Evolutionary conservation across 352 stramenopile species (phyloP).

Genomic region (Globisporangium echinulatum): DNA sequence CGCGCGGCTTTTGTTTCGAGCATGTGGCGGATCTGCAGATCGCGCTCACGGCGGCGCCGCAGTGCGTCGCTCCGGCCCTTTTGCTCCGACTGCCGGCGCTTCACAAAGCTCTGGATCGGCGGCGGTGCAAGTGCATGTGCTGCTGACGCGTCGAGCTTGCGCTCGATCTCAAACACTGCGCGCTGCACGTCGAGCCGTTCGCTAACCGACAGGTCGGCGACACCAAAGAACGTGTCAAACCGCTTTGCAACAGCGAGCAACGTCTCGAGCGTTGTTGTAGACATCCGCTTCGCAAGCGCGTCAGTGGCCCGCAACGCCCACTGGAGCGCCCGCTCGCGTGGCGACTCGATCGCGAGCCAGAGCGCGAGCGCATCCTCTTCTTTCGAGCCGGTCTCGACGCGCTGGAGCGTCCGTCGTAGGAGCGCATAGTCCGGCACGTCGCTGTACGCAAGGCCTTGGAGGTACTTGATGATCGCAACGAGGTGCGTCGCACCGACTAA

Average conservation of each 20-base stretch:
- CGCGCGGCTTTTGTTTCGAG: constrained; percentile 37
- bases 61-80: constrained; percentile 67
- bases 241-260: constrained; percentile 62
- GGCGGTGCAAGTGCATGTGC: constrained; percentile 46
- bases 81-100: constrained; percentile 68
- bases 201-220: constrained; percentile 31
- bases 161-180: constrained; percentile 65
- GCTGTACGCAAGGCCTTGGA: constrained; percentile 67
- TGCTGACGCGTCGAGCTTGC: constrained; percentile 27
- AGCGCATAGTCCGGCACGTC: constrained; percentile 67
- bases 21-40: constrained; percentile 59
- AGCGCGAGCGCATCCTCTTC: constrained; percentile 38
- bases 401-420: constrained; percentile 30
- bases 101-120: constrained; percentile 83
- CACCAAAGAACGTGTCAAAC: constrained; percentile 75
- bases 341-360: constrained; percentile 29
- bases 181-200: constrained; percentile 60
- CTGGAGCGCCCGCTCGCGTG: constrained; percentile 29
- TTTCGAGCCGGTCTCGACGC: constrained; percentile 23
- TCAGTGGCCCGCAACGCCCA: constrained; percentile 52
- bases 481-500: constrained; percentile 61
- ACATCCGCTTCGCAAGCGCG: constrained; percentile 29
- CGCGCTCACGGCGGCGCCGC: constrained; percentile 63
- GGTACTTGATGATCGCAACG: constrained; percentile 71
- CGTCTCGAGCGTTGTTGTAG: constrained; percentile 29